These are phyloP conservation scores for Termitomyces sp. DNA, from an alignment of 768 basidiomycete species.

Conservation along the genomic window DNA sequence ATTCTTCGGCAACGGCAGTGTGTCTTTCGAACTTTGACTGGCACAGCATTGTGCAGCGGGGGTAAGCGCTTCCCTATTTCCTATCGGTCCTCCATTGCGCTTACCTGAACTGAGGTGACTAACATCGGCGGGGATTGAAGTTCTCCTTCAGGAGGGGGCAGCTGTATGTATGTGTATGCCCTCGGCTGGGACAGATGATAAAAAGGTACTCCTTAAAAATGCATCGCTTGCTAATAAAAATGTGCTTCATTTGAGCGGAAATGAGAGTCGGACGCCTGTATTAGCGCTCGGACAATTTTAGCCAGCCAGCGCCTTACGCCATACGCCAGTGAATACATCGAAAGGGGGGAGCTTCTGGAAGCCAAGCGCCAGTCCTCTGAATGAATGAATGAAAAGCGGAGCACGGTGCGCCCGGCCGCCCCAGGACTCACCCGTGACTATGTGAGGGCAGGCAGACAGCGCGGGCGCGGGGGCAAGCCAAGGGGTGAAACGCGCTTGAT, in stretches of 20 bases:
- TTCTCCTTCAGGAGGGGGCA: too few species aligned
- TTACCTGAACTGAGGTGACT: not conserved
- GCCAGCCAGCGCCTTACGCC: not conserved
- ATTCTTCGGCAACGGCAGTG: not conserved
- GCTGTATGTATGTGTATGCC: too few species aligned
- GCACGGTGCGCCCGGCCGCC: too few species aligned
- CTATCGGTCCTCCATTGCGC: not conserved
- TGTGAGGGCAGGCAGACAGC: too few species aligned
- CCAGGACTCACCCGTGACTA: not conserved
- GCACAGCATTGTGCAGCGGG: not conserved
- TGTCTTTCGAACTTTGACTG: not conserved
- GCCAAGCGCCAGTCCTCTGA: too few species aligned
- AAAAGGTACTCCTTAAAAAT: not conserved
- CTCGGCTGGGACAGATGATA: not conserved
- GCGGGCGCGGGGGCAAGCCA: too few species aligned
- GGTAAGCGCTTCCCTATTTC: not conserved
- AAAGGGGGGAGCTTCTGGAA: not conserved
- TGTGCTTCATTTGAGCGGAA: not conserved
- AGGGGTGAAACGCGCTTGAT: too few species aligned
- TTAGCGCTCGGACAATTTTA: not conserved
- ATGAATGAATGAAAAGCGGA: not conserved
- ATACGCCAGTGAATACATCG: not conserved
- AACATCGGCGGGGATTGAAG: not conserved
- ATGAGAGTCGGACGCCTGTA: not conserved
- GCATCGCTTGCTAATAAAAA: too few species aligned